These are phyloP conservation scores for Graphilbum sp. DNA, from an alignment of 2,329 filamentous ascomycete genomes.

Conservation along the genomic window DNA sequence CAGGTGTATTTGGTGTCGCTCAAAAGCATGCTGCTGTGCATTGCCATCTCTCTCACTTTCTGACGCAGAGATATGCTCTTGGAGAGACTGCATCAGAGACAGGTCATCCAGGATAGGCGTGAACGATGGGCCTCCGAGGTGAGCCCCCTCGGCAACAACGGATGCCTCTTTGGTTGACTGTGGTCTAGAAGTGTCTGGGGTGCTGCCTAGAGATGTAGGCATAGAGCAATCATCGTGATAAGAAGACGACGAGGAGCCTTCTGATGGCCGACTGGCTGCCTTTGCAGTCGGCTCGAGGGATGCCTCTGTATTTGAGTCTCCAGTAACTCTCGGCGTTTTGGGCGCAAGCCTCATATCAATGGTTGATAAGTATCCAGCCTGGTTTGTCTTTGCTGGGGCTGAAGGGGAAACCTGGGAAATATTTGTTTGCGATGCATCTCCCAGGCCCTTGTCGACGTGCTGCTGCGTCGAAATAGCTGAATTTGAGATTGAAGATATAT, in stretches of 20 bases:
- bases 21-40: too few relatives aligned
- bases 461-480: neutral
- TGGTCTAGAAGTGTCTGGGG: slow-evolving; percentile 25
- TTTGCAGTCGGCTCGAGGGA: neutral
- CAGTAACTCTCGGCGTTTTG: slow-evolving; percentile 5
- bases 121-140: slow-evolving; percentile 1
- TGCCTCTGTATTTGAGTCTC: slow-evolving; percentile 4
- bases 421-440: neutral
- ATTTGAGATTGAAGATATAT: neutral
- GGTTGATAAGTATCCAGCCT: neutral
- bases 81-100: neutral
- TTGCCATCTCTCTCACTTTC: too few relatives aligned
- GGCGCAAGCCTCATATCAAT: slow-evolving; percentile 1
- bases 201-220: slow-evolving; percentile 21
- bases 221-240: slow-evolving; percentile 21
- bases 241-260: slow-evolving; percentile 23
- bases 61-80: too few relatives aligned
- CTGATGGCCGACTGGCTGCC: slow-evolving; percentile 5
- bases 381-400: neutral
- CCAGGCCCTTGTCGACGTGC: neutral
- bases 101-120: neutral
- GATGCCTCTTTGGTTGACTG: slow-evolving; percentile 21
- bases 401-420: neutral
- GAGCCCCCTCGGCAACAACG: slow-evolving; percentile 9
- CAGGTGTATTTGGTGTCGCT: too few relatives aligned